A percentile compares a stretch with the other conserved stretches of the same genome.
Conservation (phyloP, 2,329 filamentous ascomycete species). For the Cercospora nicotianae region DNA sequence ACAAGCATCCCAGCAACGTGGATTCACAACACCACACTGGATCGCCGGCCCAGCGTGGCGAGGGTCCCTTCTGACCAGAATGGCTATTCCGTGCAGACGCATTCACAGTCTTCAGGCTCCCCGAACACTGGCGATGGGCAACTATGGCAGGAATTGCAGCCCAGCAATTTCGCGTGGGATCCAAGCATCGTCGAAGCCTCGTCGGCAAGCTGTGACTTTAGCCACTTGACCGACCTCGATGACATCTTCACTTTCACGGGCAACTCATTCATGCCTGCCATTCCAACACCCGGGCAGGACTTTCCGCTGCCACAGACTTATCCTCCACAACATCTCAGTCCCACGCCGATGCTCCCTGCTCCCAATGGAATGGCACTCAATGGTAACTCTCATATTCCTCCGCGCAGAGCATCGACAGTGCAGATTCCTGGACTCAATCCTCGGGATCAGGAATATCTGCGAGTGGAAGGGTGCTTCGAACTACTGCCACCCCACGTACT, state of each 20-base stretch:
- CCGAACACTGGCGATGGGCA: conserved; percentile 22
- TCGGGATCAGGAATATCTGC: conserved; percentile 25
- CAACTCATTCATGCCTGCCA: conserved; percentile 23
- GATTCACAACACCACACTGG: conserved; percentile 9
- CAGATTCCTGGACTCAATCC: conserved; percentile 27
- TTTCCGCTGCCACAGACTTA: conserved; percentile 20
- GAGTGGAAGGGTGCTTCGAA: conserved; percentile 25
- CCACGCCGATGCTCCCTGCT: conserved; percentile 18
- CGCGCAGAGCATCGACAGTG: conserved; percentile 20
- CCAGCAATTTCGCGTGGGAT: conserved; percentile 23
- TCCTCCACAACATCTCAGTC: conserved; percentile 17
- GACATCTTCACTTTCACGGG: conserved; percentile 30
- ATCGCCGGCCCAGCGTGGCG: conserved; percentile 18
- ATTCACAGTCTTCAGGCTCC: conserved; percentile 27
- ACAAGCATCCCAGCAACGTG: conserved; percentile 8
- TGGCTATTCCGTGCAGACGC: conserved; percentile 20
- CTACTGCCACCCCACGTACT: conserved; percentile 20
- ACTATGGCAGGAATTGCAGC: conserved; percentile 22
- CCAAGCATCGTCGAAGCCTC: conserved; percentile 24
- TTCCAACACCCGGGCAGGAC: conserved; percentile 17
- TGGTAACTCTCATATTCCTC: conserved; percentile 10
- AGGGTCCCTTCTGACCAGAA: conserved; percentile 16
- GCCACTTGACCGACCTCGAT: conserved; percentile 27
- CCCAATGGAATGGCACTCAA: conserved; percentile 12
- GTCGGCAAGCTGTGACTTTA: conserved; percentile 27